A percentile compares a stretch with the other conserved stretches of the same genome.
phyloP scores from a whole-genome alignment of 305 asterid species.

The Fraxinus latifolia region DNA sequence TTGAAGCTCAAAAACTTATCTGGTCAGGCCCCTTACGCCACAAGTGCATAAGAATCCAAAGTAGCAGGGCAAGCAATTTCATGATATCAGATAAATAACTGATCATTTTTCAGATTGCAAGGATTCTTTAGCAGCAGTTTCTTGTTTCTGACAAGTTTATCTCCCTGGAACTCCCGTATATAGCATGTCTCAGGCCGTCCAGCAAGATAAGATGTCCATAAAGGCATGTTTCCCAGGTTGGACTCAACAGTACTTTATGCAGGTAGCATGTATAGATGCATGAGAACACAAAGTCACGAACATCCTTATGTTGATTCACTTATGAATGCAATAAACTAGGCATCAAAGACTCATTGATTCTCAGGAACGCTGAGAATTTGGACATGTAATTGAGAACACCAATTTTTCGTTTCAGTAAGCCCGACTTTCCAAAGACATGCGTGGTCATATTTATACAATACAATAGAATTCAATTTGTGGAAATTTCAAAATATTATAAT shows the following conservation, averaged over 20 bases:
- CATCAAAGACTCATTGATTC: not conserved
- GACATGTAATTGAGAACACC: not conserved
- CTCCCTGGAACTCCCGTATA: not conserved
- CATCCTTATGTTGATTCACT: not conserved
- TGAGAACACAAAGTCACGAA: not conserved
- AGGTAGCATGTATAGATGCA: not conserved
- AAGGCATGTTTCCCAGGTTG: not conserved
- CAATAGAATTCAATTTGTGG: not conserved
- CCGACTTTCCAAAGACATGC: not conserved
- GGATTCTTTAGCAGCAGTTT: not conserved
- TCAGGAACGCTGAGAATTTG: not conserved
- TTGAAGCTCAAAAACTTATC: not conserved
- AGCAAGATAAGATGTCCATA: not conserved
- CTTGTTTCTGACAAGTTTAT: not conserved
- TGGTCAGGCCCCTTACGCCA: not conserved
- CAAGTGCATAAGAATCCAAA: not conserved
- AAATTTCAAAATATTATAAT: not conserved
- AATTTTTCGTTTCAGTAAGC: not conserved
- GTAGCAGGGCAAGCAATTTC: not conserved
- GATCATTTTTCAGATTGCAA: not conserved
- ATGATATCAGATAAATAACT: not conserved
- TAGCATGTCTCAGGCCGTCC: not conserved
- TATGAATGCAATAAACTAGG: not conserved
- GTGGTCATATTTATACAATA: not conserved
- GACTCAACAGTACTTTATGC: not conserved